Evolutionary conservation across 2,329 filamentous ascomycete species (phyloP), one percentile per base, ranked within the genome.

Genomic region (Aspergillus caelatus): DNA sequence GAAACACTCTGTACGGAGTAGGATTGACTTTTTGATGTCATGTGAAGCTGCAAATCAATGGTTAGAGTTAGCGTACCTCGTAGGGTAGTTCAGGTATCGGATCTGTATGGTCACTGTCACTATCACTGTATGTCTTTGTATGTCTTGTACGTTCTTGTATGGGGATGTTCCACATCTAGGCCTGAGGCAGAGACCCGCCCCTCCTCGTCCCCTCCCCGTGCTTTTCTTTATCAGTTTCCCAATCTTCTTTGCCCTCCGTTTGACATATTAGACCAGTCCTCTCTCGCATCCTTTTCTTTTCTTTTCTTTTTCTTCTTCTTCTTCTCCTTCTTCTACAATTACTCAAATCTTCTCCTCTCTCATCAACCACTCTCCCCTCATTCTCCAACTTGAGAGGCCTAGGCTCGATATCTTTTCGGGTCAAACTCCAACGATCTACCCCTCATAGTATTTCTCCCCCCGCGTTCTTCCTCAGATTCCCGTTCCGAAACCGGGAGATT

Each of bases 401-500:
- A 28, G 28, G 26, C 48, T 52, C 48, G 48, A 52, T 16, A 61
- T 57, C 60, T 30, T 30, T 36, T 54, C 30, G 23, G 26, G 32
- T 23, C 58, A 34, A 34, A 34, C 19, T 48, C 28, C 39, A 41
- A 34, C 30, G 32, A 34, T 63, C 55, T 39, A n/a, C 34, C 36
- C 21, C 39, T 60, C 43, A 26, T 48, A 30, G 9, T 23, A 10
- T 26, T 4, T 45, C 61, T 60, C 61, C 57, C 61, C 62, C 61
- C 62, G 61, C 60, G 62, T 55, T 61, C 36, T 64, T 60, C 65
- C 66, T 61, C 59, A 26, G 56, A 26, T 61, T 62, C 58, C 68
- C 66, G 66, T 67, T 68, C 67, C 66, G 68, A 68, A 65, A 69
- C 67, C 66, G 67, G 68, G 67, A 63, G 57, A 64, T 70, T 70